These are phyloP conservation scores for Fusarium annulatum DNA, from an alignment of 2,329 filamentous ascomycete species.

Conservation along the genomic window DNA sequence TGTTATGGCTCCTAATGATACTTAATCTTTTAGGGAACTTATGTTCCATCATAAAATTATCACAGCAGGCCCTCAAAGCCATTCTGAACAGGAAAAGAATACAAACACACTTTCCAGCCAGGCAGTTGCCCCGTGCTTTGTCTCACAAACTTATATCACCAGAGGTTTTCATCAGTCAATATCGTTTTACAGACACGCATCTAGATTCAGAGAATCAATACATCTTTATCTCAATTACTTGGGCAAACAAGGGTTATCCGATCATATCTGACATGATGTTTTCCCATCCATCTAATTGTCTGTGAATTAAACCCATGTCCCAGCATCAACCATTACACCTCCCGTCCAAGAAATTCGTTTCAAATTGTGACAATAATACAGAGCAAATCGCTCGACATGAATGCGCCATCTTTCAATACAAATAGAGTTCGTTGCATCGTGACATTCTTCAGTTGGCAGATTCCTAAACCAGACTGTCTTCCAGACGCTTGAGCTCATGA, in stretches of 20 bases:
- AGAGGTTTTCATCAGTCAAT: neutral
- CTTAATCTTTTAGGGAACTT: neutral
- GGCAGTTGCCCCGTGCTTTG: neutral
- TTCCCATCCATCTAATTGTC: slow-evolving; percentile 42
- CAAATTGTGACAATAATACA: slow-evolving; percentile 49
- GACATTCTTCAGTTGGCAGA: slow-evolving; percentile 44
- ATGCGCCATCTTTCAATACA: slow-evolving; percentile 37
- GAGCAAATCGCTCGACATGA: slow-evolving; percentile 45
- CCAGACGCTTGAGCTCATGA: slow-evolving; percentile 47
- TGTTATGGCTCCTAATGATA: neutral
- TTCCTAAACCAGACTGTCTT: slow-evolving; percentile 48
- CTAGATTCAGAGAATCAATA: slow-evolving; percentile 1
- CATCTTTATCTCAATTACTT: slow-evolving; percentile 27
- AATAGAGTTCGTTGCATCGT: slow-evolving; percentile 7
- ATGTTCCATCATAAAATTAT: neutral
- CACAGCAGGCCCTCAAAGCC: neutral
- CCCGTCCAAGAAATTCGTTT: slow-evolving; percentile 51
- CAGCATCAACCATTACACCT: slow-evolving; percentile 48
- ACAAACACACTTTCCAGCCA: neutral
- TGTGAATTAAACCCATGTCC: slow-evolving; percentile 47
- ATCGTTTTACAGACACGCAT: neutral
- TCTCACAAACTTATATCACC: neutral
- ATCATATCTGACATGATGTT: slow-evolving; percentile 43
- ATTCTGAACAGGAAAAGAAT: neutral
- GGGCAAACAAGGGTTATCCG: slow-evolving; percentile 35